These are phyloP conservation scores for Elaeagnus macrophylla DNA, from an alignment of 306 rosid genomes.

Conservation along the genomic window DNA sequence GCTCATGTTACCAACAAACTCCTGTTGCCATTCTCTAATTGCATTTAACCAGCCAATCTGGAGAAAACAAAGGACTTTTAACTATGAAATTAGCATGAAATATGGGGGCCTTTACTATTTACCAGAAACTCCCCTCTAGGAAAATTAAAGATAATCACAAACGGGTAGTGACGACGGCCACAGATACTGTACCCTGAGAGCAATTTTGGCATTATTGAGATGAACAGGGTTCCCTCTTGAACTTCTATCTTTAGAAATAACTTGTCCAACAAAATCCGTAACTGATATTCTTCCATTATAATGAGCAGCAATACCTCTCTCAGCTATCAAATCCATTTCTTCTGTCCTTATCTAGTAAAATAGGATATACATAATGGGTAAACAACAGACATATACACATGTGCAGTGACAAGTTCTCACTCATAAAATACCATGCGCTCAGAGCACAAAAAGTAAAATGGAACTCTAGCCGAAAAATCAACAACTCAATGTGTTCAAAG, in stretches of 20 bases:
- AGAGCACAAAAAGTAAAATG: neutral
- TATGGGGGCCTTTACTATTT: constrained; percentile 12
- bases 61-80: constrained; percentile 27
- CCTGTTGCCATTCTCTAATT: constrained; percentile 99
- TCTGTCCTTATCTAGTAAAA: constrained; percentile 84
- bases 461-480: neutral
- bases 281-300: constrained; percentile 75
- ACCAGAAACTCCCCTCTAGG: constrained; percentile 21
- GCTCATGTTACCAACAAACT: constrained; percentile 99
- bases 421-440: neutral
- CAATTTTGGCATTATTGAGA: constrained; percentile 91
- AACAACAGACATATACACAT: too few species aligned
- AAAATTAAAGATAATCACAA: constrained; percentile 12
- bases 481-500: neutral
- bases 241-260: constrained; percentile 52
- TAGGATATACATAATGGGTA: neutral
- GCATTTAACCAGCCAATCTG: constrained; percentile 99
- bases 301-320: constrained; percentile 98
- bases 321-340: constrained; percentile 94
- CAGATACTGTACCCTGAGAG: constrained; percentile 66
- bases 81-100: constrained; percentile 29
- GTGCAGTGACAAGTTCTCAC: too few species aligned
- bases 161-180: constrained; percentile 11
- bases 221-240: constrained; percentile 76
- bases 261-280: constrained; percentile 61